Base-by-base conservation (phyloP, 176 grass and related monocot genomes). In the Cymbopogon citratus region DNA sequence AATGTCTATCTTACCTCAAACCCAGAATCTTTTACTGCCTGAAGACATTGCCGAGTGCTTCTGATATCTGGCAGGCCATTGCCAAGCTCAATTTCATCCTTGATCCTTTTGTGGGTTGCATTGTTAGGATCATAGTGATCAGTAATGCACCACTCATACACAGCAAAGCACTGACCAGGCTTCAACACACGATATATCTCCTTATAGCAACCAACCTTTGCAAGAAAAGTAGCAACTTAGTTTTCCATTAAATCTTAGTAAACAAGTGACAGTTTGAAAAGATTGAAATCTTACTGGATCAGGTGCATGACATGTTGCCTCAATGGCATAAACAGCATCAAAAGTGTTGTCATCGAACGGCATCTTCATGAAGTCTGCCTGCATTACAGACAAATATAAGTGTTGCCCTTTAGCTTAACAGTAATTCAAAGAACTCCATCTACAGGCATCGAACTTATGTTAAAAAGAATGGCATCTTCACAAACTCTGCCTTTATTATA, bases 101-200 rank as follows among this genome's bases (percentile, higher is more conserved):
- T 98, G 6, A 88, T 93, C 83, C 76, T 95, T 78, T 93, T 87
- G 34, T 98, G 96, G 7, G 74, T 92, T 72, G 92, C 85, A 84
- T 98, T 98, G 38, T 75, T 86, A 7, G 90, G 69, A 79, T 98
- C 89, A 70, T 87, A 98, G 16, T 98, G 92, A 60, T 90, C 90
- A 26, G 96, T 98, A 69, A 98, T 84, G 87, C 96, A 98, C 90
- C 96, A 98, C 48, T 98, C 96, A 73, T 93, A 93, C 14, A 90
- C 91, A 18, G 96, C 96, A 87, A 95, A 98, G 85, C 85, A 95
- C 52, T 95, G 96, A 19, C 96, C 96, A 80, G 92, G 92, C 72
- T 98, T 98, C 83, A 98, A 73, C 67, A 95, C 96, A 85, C 92
- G 89, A 66, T 88, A 86, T 66, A 98, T 91, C 82, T 98, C 92